Percentiles rank a stretch among this genome's conserved stretches.
Conservation (phyloP, 495 filamentous ascomycete species). For the Clavariopsis aquatica region DNA sequence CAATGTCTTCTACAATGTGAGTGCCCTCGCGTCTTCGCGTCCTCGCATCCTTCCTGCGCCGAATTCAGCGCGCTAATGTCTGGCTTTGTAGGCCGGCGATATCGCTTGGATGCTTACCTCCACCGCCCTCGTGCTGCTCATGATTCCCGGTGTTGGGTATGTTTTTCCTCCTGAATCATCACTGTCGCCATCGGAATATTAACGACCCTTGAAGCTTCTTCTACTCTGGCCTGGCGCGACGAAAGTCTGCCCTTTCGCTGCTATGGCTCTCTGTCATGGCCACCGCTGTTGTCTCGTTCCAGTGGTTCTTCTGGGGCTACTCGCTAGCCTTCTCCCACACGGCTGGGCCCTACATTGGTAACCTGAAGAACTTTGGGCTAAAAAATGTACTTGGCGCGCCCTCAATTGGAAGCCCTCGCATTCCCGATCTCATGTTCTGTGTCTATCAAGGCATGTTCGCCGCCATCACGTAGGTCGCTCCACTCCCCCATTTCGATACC, state of each 20-base stretch:
- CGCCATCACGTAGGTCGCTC: constrained; percentile 71
- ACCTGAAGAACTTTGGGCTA: constrained; percentile 84
- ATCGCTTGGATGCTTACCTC: constrained; percentile 89
- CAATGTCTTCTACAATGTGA: constrained; percentile 69
- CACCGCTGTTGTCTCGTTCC: constrained; percentile 85
- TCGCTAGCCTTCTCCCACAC: constrained; percentile 88
- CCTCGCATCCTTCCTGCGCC: no score
- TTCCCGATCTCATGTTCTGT: constrained; percentile 89
- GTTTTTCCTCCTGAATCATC: constrained; percentile 25
- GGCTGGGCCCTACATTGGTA: constrained; percentile 79
- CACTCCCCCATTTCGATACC: neutral
- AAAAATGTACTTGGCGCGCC: constrained; percentile 75
- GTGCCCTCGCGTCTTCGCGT: no score
- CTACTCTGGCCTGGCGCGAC: constrained; percentile 95
- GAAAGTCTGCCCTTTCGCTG: constrained; percentile 91
- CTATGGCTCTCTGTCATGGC: constrained; percentile 98
- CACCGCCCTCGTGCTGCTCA: constrained; percentile 88
- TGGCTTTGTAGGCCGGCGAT: constrained; percentile 75
- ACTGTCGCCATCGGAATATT: constrained; percentile 43
- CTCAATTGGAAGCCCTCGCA: constrained; percentile 74
- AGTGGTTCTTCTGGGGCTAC: constrained; percentile 99
- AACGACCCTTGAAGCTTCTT: constrained; percentile 66
- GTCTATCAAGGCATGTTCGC: constrained; percentile 99
- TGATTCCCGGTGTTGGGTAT: constrained; percentile 95
- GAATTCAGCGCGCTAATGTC: constrained; percentile 21